Evolutionary conservation across 1,139 yeast species (phyloP), one percentile per base, ranked within the genome.

Genomic region (Suzukiozyma palmioleophila): DNA sequence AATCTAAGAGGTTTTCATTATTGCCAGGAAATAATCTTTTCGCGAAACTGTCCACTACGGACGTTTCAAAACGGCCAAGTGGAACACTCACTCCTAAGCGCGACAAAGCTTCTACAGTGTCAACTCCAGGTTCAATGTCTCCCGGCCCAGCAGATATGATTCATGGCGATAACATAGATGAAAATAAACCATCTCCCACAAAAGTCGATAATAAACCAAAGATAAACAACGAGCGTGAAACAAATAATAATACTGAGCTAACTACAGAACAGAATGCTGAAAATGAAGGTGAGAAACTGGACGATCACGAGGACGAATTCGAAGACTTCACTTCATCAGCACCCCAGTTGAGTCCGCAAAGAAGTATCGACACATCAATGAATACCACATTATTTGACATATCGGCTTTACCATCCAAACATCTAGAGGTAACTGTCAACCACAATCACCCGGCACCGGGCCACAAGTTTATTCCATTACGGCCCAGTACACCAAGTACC

Each of bases 241-340:
- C n/a, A n/a, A n/a, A n/a, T n/a, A n/a, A n/a, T n/a, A n/a, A n/a
- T n/a, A n/a, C n/a, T n/a, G n/a, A n/a, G n/a, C n/a, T n/a, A n/a
- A n/a, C n/a, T n/a, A n/a, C 22, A 18, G 7, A 18, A 18, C 22
- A 18, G 22, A 5, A 18, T 7, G 7, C 22, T 18, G 22, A 18
- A 18, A 4, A 18, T 18, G 22, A 18, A 7, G 22, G 22, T 5
- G 7, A 18, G 22, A 18, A 18, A 18, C 4, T 5, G 7, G 44
- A 41, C 8, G 42, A 38, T 2, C 42, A 43, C 8, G 48, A 45
- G 15, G 57, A 47, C 13, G 52, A 54, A 3, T 52, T 56, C 40
- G 50, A 52, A 24, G 56, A 50, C 9, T 56, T 59, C 33, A 45
- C 51, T 7, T 39, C 50, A 7, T 46, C 56, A 2, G 45, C 51